These are phyloP conservation scores for Candida anutae DNA, from an alignment of 1,139 yeast genomes.

Conservation along the genomic window DNA sequence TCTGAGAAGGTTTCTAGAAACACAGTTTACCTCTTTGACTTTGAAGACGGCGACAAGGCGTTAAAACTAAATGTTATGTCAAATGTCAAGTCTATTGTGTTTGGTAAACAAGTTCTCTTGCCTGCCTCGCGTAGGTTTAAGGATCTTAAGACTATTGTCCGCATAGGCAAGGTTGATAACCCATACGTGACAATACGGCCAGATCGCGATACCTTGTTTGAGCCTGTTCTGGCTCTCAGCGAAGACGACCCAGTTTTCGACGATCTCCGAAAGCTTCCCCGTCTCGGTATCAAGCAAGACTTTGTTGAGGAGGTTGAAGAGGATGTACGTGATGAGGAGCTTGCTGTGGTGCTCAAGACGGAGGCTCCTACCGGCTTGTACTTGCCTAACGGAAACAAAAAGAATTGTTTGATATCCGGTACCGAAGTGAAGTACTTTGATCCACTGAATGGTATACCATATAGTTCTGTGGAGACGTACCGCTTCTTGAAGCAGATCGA, in stretches of 20 bases:
- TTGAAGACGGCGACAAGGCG: conserved; percentile 21
- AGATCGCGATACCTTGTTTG: conserved; percentile 29
- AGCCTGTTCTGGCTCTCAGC: conserved; percentile 24
- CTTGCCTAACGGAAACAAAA: conserved; percentile 62
- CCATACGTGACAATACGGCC: conserved; percentile 33
- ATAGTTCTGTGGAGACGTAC: conserved; percentile 74
- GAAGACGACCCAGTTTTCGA: conserved; percentile 40
- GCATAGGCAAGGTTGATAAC: conserved; percentile 38
- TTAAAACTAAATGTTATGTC: conserved; percentile 5
- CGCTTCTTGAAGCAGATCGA: conserved; percentile 61
- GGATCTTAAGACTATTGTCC: conserved; percentile 47
- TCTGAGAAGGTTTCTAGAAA: conserved; percentile 48
- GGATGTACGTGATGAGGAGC: conserved; percentile 31
- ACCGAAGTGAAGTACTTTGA: conserved; percentile 78
- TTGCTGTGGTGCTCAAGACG: conserved; percentile 46
- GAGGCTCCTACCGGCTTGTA: conserved; percentile 71
- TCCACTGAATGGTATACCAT: conserved; percentile 81
- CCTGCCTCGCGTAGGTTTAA: conserved; percentile 47
- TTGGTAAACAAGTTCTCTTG: conserved; percentile 53
- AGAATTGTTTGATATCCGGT: conserved; percentile 71
- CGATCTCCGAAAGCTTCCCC: conserved; percentile 49
- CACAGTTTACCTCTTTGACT: conserved; percentile 40
- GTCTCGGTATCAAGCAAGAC: conserved; percentile 55
- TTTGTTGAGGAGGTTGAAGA: conserved; percentile 36
- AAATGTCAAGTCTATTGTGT: conserved; percentile 36